Base-by-base conservation (phyloP, 257 asterid genomes). In the Petrea volubilis region DNA sequence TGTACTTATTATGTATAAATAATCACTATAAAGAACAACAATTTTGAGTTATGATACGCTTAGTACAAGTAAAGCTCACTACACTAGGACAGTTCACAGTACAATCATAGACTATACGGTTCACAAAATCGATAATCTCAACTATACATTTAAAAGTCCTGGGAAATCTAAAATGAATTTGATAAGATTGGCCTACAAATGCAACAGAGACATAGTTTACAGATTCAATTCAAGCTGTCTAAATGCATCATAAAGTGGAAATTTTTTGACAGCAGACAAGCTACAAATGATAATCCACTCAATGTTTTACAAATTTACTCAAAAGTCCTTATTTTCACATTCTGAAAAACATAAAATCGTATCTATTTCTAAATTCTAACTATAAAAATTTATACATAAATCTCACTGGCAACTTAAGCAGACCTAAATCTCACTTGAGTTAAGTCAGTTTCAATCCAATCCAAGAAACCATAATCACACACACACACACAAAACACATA, bases 351-450 rank as follows among this genome's bases (percentile, higher is more conserved):
- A 23, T 4, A 38, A 10, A 15, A 1, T 18, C n/a, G n/a, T n/a
- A n/a, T 36, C 43, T 46, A 4, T 4, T 6, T 10, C 73, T 15
- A 46, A 40, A 23, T 10, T 14, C 70, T 56, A 31, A 29, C 65
- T 8, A 40, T 34, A 9, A 0, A 24, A 51, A 28, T 47, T 0
- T 29, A n/a, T n/a, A n/a, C n/a, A n/a, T n/a, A n/a, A n/a, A n/a
- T 0, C 49, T 47, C 24, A 47, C 61, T 63, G 17, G 62, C 33
- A 18, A 59, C 20, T 7, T 4, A 18, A 63, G 29, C 20, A 51
- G 82, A 70, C 89, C 92, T 20, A 86, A 88, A 86, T 8, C 92
- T 13, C 28, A 36, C 28, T 28, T 0, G 38, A 76, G 9, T 38
- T 38, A 7, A 63, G 33, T 10, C 43, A 46, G 24, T 8, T 20